Evolutionary conservation across 2,329 filamentous ascomycete genomes (phyloP), one percentile per base, ranked within the genome.

Genomic region (Fusarium nisikadoi): DNA sequence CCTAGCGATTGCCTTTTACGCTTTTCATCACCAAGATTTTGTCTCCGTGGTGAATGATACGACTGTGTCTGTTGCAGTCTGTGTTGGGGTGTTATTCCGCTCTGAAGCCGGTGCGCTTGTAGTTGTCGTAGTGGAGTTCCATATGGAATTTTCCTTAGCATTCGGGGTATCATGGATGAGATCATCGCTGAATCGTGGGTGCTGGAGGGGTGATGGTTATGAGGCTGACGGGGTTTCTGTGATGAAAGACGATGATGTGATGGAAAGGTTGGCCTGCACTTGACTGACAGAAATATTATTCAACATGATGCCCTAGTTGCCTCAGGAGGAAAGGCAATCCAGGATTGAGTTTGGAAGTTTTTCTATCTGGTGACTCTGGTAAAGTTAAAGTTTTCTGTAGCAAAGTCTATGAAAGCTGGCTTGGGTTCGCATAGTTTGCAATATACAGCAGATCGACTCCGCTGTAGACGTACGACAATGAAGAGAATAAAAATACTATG

Each of bases 191-290:
- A 16, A 5, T 49, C 7, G 4, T 8, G 5, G 13, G 8, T 25
- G 9, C 13, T 11, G 31, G 8, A 27, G 20, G 5, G 8, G 0
- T 2, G n/a, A 7, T 36, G 2, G 31, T 20, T 4, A 2, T 4
- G 31, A 20, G 23, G 16, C 14, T 36, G 47, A 25, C 4, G 23
- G 13, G 9, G 3, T 8, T 33, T n/a, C 7, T 8, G 17, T 27
- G 8, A 13, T 3, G 2, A 17, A 17, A 23, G 10, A 3, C 2
- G 45, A 25, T 39, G 38, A 20, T 12, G n/a, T 11, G 23, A 8
- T 12, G 11, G n/a, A 35, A 13, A 35, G n/a, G 8, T 17, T 17
- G 5, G 23, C 3, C 14, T 23, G 3, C 11, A 3, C 2, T 33
- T 11, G 17, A 20, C 16, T 14, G 16, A n/a, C 17, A 36, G 47